Conservation (phyloP, 495 filamentous ascomycete genomes). For the Neurospora discreta region DNA sequence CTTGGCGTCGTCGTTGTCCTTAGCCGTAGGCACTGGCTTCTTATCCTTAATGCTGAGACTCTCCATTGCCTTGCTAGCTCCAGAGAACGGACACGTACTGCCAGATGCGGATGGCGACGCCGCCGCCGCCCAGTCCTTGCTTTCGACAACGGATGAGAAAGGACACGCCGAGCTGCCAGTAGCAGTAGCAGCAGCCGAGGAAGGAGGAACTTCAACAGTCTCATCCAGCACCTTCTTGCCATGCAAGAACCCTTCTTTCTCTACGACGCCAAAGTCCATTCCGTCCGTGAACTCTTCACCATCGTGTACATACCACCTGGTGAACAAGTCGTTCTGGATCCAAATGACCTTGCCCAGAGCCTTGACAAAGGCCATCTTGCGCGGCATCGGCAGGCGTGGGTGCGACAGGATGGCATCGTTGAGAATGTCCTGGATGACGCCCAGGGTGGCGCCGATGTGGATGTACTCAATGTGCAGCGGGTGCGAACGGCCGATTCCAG, state of each 20-base stretch:
- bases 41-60: constrained; percentile 6
- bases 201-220: constrained; percentile 5
- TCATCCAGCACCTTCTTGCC: constrained; percentile 32
- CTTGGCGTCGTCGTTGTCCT: not conserved
- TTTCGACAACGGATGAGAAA: not conserved
- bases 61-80: constrained; percentile 2
- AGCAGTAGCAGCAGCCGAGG: not conserved
- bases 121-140: not conserved
- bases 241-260: constrained; percentile 48
- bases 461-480: constrained; percentile 66
- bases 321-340: constrained; percentile 74
- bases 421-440: constrained; percentile 63
- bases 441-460: constrained; percentile 56
- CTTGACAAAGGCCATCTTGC: constrained; percentile 57
- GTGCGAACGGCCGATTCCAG: constrained; percentile 49
- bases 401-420: constrained; percentile 63
- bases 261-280: constrained; percentile 43
- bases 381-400: constrained; percentile 46
- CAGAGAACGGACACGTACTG: constrained; percentile 14
- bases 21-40: not conserved
- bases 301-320: constrained; percentile 61
- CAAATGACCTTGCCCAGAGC: constrained; percentile 50
- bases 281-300: constrained; percentile 59
- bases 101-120: not conserved
- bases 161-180: not conserved